Evolutionary conservation across 768 basidiomycete species (phyloP).

Genomic region (Termitomyces sp.): DNA sequence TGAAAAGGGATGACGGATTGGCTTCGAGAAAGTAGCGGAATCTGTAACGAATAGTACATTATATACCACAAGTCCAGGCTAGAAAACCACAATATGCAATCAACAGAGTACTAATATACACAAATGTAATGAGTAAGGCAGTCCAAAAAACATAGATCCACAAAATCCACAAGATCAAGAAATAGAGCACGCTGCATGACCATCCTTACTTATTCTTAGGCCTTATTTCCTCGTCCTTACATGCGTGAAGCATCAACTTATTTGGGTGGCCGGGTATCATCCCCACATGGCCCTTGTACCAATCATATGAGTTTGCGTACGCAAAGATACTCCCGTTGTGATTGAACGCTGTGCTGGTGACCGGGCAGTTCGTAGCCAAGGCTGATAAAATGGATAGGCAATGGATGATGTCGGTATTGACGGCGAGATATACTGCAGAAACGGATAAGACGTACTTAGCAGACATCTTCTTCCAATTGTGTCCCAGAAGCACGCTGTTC

Average conservation of each 20-base stretch:
- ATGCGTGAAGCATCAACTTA: conserved; percentile 78
- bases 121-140: background rate
- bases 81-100: background rate
- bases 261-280: conserved; percentile 68
- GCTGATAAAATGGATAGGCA: conserved; percentile 42
- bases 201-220: conserved; percentile 8
- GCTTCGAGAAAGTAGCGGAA: too few relatives aligned
- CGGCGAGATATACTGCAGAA: background rate
- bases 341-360: conserved; percentile 82
- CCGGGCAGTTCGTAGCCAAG: conserved; percentile 66
- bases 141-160: background rate
- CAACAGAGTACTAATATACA: background rate
- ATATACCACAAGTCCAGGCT: background rate
- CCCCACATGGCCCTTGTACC: conserved; percentile 87
- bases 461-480: conserved; percentile 85
- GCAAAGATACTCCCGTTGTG: conserved; percentile 84
- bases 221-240: conserved; percentile 82
- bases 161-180: too few relatives aligned
- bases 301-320: conserved; percentile 89
- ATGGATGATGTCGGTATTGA: background rate
- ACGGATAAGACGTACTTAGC: conserved; percentile 59
- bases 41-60: background rate
- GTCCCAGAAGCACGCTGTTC: conserved; percentile 91
- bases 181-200: too few relatives aligned
- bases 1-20: too few relatives aligned